Base-by-base conservation (phyloP, 179 eudicot species). In the Beta lomatogona region DNA sequence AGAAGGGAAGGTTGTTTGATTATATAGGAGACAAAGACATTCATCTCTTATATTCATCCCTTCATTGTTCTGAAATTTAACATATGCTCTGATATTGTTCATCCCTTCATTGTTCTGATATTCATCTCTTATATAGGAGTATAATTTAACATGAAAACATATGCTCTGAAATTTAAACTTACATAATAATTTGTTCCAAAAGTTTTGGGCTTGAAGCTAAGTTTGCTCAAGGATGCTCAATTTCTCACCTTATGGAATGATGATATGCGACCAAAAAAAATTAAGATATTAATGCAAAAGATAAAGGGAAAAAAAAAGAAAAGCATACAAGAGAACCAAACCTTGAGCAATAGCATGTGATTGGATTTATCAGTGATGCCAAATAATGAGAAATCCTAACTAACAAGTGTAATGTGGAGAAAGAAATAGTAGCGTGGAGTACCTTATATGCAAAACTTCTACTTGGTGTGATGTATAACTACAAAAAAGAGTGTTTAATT, bases 391-490 rank as follows among this genome's bases (percentile, higher is more conserved):
- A 48, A 71, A 36, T 50, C 75, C 75, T 71, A 71, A 71, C 75
- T 21, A 71, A 71, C 69, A 65, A 65, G 68, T n/a, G 57, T 12
- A n/a, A 28, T 9, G n/a, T 18, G 55, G 55, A 10, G 31, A 70
- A 48, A 48, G 36, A 50, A 48, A 11, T 71, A 46, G 59, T 50
- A 25, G 57, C 48, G 71, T 67, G 41, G 55, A 11, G 69, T 65
- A 36, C 28, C 28, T 15, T 12, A 71, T n/a, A 46, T 4, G 69
- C 44, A 10, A 65, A 28, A 69, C 52, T 18, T 69, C 22, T 69
- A 44, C 25, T 41, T 45, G 54, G 73, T 69, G 73, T 69, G 53
- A 44, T 69, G 73, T 69, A 45, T 45, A 69, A 69, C 73, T 69
- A 44, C 18, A 53, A 69, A 69, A 44, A 69, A 44, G 11, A 2